Evolutionary conservation across 2,329 filamentous ascomycete species (phyloP).

Genomic region (Beauveria medogensis): DNA sequence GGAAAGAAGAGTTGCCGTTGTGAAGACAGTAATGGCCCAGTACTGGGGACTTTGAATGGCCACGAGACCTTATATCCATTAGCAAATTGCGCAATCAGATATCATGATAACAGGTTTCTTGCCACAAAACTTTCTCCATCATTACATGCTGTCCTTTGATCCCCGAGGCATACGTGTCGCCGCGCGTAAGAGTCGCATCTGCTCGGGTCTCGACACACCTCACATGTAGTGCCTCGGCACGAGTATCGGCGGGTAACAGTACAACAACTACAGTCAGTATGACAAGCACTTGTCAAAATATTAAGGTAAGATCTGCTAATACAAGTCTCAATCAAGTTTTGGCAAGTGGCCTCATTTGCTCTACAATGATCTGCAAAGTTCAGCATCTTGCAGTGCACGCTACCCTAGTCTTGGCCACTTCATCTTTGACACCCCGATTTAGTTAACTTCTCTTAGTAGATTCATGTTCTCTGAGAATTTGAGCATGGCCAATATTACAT

Average conservation of each 20-base stretch:
- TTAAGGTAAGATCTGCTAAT: no score
- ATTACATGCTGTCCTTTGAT: background rate
- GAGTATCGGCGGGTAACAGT: background rate
- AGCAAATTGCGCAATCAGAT: background rate
- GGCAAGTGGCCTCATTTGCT: no score
- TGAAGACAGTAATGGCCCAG: background rate
- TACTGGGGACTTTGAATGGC: background rate
- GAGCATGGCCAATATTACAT: no score
- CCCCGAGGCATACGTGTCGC: background rate
- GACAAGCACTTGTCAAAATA: no score
- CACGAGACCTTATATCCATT: background rate
- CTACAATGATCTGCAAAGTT: no score
- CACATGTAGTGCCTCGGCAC: slow-evolving; percentile 3
- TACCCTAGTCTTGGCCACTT: background rate
- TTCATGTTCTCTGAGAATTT: no score
- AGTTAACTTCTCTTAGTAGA: background rate
- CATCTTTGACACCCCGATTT: background rate
- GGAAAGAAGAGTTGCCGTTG: background rate
- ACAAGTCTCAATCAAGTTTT: no score
- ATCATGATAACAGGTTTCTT: background rate
- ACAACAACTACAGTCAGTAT: background rate
- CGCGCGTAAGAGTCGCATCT: background rate
- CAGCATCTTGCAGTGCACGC: background rate
- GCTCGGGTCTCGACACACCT: background rate
- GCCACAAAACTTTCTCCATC: background rate